Base-by-base conservation (phyloP, 352 stramenopile species). In the Globisporangium apiculatum region DNA sequence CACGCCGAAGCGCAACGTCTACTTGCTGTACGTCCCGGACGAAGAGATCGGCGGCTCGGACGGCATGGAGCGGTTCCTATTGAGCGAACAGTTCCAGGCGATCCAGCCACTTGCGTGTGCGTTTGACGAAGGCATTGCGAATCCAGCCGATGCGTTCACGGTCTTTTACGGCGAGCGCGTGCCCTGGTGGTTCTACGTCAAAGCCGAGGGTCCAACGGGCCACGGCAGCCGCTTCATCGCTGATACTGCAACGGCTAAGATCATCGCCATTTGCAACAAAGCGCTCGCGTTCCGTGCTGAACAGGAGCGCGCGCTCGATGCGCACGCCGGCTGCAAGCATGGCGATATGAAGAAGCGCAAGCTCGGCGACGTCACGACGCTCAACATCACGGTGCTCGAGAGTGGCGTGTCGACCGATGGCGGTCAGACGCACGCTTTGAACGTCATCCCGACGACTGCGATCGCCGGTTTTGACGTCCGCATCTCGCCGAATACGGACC, bases 121-220 rank as follows among this genome's bases (percentile, higher is more conserved):
- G 11, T 86, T 99, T 38, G 96, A 99, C 66, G 96, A 99, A 73
- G 96, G 96, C 6, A 67, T 99, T 31, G 95, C 95, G 0, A 97
- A 88, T 59, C 87, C 88, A 1, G 75, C 75, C 10, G 66, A 98
- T 47, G 79, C 78, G 0, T 98, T 91, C 75, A 98, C 92, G 2
- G 89, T 98, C 5, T 99, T 99, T 68, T 98, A 98, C 66, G 95
- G 96, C 31, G 96, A 99, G 65, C 74, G 96, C 18, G 69, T 90
- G 42, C 90, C 91, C 17, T 97, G 89, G 89, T 98, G 91, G 94
- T 76, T 98, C 36, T 89, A 89, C 55, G 74, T 96, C 14, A 93
- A 76, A 51, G 86, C 86, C 0, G 65, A 83, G 42, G 87, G 87
- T 0, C 77, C 76, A 0, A 94, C 85, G 0, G 86, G 86, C 2